These are phyloP conservation scores for Tuber indicum DNA, from an alignment of 495 filamentous ascomycete genomes.

Conservation along the genomic window DNA sequence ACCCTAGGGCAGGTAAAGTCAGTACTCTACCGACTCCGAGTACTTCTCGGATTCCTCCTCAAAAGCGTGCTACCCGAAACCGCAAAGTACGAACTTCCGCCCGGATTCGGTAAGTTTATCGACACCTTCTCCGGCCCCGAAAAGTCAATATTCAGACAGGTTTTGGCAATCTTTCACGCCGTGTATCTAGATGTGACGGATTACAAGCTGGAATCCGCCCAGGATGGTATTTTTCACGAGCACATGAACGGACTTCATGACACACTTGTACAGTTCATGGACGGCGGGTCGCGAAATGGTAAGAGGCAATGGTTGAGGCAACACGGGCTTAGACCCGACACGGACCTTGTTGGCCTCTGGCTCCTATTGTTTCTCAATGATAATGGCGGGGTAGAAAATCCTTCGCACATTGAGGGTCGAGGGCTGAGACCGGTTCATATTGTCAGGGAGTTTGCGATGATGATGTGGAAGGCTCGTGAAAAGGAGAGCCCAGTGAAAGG, in stretches of 20 bases:
- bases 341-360: neutral
- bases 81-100: neutral
- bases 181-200: neutral
- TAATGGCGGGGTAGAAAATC: neutral
- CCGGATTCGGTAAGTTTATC: neutral
- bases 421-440: rapidly evolving
- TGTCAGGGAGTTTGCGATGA: neutral
- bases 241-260: neutral
- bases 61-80: neutral
- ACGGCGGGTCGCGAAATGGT: neutral
- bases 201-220: neutral
- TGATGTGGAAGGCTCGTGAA: neutral
- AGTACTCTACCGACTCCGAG: neutral
- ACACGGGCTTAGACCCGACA: neutral
- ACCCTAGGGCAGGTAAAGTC: neutral
- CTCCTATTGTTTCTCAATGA: neutral
- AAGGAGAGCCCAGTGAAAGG: neutral
- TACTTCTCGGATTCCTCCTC: neutral
- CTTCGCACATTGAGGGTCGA: neutral
- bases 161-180: neutral
- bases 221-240: neutral
- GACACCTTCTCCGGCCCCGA: neutral
- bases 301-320: neutral
- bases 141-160: neutral
- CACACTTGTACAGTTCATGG: neutral